Conservation (phyloP, 495 filamentous ascomycete genomes). For the Entonaema liquescens region DNA sequence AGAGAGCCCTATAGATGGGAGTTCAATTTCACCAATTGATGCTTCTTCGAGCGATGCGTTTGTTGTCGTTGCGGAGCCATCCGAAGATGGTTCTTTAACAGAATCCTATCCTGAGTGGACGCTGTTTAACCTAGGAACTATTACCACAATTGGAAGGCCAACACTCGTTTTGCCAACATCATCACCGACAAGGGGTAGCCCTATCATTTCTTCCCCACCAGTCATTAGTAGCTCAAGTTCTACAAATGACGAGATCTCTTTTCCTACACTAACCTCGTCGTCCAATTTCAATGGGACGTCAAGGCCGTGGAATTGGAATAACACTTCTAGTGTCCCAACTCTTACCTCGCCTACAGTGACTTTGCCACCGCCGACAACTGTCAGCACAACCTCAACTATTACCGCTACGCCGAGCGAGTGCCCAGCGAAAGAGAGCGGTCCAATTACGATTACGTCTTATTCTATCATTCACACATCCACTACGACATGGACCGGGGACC, state of each 20-base stretch:
- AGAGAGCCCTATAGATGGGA: constrained; percentile 12
- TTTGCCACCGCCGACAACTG: constrained; percentile 10
- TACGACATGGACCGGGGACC: constrained; percentile 54
- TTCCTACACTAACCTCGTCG: constrained; percentile 11
- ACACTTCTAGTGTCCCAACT: constrained; percentile 17
- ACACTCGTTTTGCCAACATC: constrained; percentile 34
- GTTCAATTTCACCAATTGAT: constrained; percentile 19
- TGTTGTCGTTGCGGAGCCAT: background rate
- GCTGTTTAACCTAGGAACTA: constrained; percentile 31
- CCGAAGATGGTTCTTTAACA: constrained; percentile 16
- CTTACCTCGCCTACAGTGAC: constrained; percentile 7
- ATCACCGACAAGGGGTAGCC: constrained; percentile 15
- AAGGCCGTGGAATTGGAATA: constrained; percentile 34
- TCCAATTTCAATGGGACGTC: constrained; percentile 30
- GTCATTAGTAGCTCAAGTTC: constrained; percentile 9
- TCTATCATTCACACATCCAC: constrained; percentile 56
- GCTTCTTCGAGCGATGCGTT: constrained; percentile 11
- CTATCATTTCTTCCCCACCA: background rate
- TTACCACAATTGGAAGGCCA: constrained; percentile 34
- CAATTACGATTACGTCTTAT: constrained; percentile 43
- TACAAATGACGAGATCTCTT: background rate
- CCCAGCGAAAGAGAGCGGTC: constrained; percentile 26
- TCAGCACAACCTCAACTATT: constrained; percentile 11
- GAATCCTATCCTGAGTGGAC: constrained; percentile 12
- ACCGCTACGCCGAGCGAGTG: constrained; percentile 38